phyloP scores from a whole-genome alignment of 345 rosid genomes.

The Combretum micranthum region DNA sequence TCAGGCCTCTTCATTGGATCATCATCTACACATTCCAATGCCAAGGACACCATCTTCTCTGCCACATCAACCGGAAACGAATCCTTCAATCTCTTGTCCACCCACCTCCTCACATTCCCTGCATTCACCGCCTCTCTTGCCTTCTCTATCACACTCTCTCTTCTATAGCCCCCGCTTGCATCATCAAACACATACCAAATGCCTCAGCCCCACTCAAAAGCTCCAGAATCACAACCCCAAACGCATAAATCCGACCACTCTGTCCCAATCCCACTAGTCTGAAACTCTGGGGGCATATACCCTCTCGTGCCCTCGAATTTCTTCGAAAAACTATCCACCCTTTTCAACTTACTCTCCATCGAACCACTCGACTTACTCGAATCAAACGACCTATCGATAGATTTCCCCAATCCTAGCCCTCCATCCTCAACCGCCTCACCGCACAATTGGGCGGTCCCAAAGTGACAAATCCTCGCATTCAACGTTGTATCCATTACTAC shows the following conservation, averaged over 20 bases:
- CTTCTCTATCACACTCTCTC: constrained; percentile 32
- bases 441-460: constrained; percentile 43
- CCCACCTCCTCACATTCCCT: constrained; percentile 44
- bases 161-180: constrained; percentile 19
- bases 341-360: constrained; percentile 6
- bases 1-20: constrained; percentile 41
- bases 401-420: constrained; percentile 16
- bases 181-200: constrained; percentile 27
- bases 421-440: constrained; percentile 25
- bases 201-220: constrained; percentile 44
- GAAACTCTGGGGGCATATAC: constrained; percentile 54
- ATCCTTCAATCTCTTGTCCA: constrained; percentile 48
- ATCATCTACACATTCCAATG: constrained; percentile 45
- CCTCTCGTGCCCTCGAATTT: constrained; percentile 45
- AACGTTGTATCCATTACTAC: constrained; percentile 27
- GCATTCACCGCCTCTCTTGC: constrained; percentile 30
- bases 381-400: constrained; percentile 10
- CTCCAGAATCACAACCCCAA: constrained; percentile 49
- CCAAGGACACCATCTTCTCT: constrained; percentile 40
- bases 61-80: constrained; percentile 63
- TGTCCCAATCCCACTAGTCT: constrained; percentile 23
- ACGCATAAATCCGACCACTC: constrained; percentile 41
- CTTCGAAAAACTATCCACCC: constrained; percentile 10
- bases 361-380: no score
- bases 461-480: constrained; percentile 36